Evolutionary conservation across 768 basidiomycete species (phyloP), one percentile per base, ranked within the genome.

Genomic region (Termitomyces titanicus): DNA sequence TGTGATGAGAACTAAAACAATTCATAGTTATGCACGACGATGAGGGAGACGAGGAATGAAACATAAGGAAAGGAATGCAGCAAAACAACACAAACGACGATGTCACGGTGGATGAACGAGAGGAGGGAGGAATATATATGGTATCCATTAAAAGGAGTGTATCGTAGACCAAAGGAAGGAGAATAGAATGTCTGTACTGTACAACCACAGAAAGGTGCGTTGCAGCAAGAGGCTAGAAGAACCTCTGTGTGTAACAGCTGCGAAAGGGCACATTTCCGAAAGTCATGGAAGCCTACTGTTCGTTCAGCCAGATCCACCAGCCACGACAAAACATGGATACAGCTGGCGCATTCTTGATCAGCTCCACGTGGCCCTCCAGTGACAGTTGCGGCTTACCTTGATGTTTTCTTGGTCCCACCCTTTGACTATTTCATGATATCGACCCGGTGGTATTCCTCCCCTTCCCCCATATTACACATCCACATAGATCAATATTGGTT

Each of bases 401-500:
- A 64, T 64, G 55, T 66, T 69, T 68, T 71, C 68, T 64, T 65
- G 54, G 58, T 63, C 63, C 66, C 63, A 63, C 59, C 66, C 62
- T 60, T 56, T 58, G 49, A 44, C 53, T 38, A 22, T 54, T 53
- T 52, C 47, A 53, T 54, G 40, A 18, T 42, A 53, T 53, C 34
- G 47, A 49, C 48, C 29, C 50, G 57, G 57, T 39, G 52, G 60
- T 55, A 54, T 54, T 52, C 48, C 51, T 56, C 61, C 55, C 29
- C 45, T 64, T 64, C 48, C 20, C 25, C 31, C 39, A 47, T 63
- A 59, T 73, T 73, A 88, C 67, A 89, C 85, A 71, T 92, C 93
- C 67, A 97, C 86, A 74, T 97, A 98, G 61, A 98, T 84, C 65
- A 98, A 76, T 63, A 98, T 81, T 25, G 97, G 97, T 70, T 98